A percentile compares a stretch with the other conserved stretches of the same genome.
These are phyloP conservation scores for Nothophoma quercina DNA, from an alignment of 2,329 filamentous ascomycete genomes.

Conservation along the genomic window DNA sequence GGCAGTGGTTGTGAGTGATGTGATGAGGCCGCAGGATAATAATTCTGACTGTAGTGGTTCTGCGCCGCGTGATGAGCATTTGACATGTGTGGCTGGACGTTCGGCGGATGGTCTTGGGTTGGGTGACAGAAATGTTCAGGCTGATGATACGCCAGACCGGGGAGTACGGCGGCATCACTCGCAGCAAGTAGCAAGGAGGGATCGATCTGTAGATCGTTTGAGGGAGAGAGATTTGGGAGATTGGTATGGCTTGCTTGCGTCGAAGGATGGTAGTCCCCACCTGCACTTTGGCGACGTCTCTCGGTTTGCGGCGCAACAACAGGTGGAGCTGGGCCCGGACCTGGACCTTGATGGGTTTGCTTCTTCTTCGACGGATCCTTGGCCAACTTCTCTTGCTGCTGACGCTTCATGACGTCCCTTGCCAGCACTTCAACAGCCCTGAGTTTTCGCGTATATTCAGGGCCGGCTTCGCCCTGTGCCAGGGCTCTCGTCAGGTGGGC, in stretches of 20 bases:
- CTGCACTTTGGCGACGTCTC: conserved; percentile 38
- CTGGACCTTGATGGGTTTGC: conserved; percentile 49
- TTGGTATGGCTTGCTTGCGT: conserved; percentile 22
- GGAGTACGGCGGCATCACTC: conserved; percentile 54
- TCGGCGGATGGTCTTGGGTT: conserved; percentile 47
- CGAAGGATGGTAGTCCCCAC: conserved; percentile 1
- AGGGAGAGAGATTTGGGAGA: conserved; percentile 35
- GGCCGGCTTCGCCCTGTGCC: conserved; percentile 59
- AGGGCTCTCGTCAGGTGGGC: conserved; percentile 64
- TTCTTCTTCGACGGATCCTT: conserved; percentile 59
- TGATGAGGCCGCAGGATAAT: conserved; percentile 20
- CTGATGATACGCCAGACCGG: conserved; percentile 29
- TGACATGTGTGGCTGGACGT: conserved; percentile 35
- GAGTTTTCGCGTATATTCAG: conserved; percentile 62
- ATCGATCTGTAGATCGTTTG: conserved; percentile 68
- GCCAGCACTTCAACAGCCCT: conserved; percentile 75
- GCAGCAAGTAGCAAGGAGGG: conserved; percentile 67
- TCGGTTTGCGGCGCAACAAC: conserved; percentile 27
- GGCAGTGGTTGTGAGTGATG: conserved; percentile 55
- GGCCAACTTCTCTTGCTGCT: conserved; percentile 71
- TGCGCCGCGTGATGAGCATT: conserved; percentile 38
- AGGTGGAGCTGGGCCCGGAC: conserved; percentile 51
- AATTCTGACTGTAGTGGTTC: conserved; percentile 20
- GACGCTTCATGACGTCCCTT: conserved; percentile 78
- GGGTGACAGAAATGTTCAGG: conserved; percentile 21